A percentile compares a stretch with the other conserved stretches of the same genome.
These are phyloP conservation scores for Canna indica DNA, from an alignment of 176 grass and related monocot genomes.

Conservation along the genomic window DNA sequence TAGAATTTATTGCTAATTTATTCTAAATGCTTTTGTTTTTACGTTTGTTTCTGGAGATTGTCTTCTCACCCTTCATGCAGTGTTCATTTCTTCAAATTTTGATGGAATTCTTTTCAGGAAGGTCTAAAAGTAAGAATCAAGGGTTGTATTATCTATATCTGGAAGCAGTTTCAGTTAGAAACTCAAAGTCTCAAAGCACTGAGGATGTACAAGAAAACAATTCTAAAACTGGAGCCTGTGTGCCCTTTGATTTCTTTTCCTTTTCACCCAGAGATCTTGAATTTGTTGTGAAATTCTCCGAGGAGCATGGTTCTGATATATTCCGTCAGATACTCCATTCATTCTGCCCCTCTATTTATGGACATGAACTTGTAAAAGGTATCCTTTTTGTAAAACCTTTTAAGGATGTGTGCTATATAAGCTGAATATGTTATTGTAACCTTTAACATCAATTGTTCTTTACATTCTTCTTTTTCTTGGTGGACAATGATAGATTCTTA, in stretches of 20 bases:
- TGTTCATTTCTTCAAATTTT: constrained; percentile 5
- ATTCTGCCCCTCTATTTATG: constrained; percentile 91
- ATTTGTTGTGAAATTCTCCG: constrained; percentile 44
- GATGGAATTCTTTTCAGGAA: constrained; percentile 46
- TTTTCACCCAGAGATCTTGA: constrained; percentile 49
- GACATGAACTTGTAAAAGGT: constrained; percentile 98
- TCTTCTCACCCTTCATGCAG: neutral
- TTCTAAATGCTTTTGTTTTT: neutral
- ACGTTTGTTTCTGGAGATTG: neutral
- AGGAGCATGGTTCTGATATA: constrained; percentile 57
- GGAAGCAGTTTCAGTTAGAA: constrained; percentile 77
- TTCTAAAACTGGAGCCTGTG: constrained; percentile 25
- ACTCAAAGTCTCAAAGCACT: constrained; percentile 37
- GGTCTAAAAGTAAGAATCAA: constrained; percentile 52
- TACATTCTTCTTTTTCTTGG: neutral
- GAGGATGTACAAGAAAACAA: constrained; percentile 29
- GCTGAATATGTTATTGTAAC: neutral
- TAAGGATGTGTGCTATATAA: neutral
- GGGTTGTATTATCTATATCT: constrained; percentile 82
- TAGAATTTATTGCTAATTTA: neutral
- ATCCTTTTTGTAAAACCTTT: constrained; percentile 7
- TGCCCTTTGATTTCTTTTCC: constrained; percentile 33
- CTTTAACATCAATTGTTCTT: neutral
- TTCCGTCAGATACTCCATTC: constrained; percentile 87
- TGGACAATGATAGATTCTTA: neutral